These are phyloP conservation scores for Coemansia sp. DNA, from an alignment of 192 early-diverging fungal species.

Conservation along the genomic window DNA sequence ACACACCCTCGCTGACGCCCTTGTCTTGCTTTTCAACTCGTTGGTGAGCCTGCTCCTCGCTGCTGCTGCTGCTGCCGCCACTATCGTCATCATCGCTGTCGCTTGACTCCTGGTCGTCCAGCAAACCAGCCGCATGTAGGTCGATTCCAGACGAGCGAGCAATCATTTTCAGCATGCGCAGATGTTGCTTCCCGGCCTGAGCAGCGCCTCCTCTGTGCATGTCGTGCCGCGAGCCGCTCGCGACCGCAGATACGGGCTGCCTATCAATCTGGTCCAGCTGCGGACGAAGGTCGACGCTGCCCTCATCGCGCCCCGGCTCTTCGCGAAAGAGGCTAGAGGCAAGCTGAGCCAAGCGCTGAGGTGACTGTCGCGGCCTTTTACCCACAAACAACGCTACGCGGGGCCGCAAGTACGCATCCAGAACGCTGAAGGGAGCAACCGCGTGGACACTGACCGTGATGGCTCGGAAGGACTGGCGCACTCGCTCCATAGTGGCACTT, in stretches of 20 bases:
- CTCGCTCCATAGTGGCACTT: conserved; percentile 18
- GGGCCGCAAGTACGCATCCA: conserved; percentile 81
- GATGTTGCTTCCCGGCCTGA: conserved; percentile 13
- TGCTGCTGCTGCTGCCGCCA: background rate
- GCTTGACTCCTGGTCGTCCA: conserved; percentile 24
- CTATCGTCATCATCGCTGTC: conserved; percentile 16
- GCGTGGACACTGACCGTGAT: conserved; percentile 84
- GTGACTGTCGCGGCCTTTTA: conserved; percentile 2
- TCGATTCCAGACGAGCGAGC: conserved; percentile 46
- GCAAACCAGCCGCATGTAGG: conserved; percentile 29
- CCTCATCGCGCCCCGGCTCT: background rate
- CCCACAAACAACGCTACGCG: conserved; percentile 52
- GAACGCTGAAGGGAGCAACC: conserved; percentile 75
- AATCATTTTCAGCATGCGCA: conserved; percentile 48
- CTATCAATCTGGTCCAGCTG: conserved; percentile 21
- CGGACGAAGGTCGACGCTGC: conserved; percentile 4
- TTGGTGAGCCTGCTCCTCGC: background rate
- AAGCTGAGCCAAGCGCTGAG: background rate
- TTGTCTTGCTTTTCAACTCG: background rate
- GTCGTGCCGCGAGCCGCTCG: conserved; percentile 10
- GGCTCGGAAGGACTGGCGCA: conserved; percentile 35
- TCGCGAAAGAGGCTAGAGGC: background rate
- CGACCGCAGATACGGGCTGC: background rate
- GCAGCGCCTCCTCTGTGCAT: background rate
- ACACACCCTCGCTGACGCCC: background rate